Evolutionary conservation across 805 yeast genomes (phyloP), one percentile per base, ranked within the genome.

Genomic region (Starmerella davenportii): DNA sequence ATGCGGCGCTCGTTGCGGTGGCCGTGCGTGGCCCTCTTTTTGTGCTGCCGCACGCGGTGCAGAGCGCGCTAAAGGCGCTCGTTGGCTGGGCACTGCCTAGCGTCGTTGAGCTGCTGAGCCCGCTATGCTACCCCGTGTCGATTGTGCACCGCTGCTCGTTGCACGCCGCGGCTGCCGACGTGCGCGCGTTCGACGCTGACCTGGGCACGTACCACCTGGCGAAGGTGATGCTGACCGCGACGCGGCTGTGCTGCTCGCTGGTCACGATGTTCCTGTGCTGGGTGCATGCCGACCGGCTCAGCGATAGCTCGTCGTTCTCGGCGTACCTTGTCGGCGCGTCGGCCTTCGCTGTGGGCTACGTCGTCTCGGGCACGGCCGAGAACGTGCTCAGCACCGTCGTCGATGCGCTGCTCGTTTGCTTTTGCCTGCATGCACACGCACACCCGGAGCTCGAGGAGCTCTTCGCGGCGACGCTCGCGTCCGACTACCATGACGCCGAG

Each of bases 311-410:
- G 21, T 51, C 60, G 34, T 50, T 56, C 5, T 62, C 61, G 38
- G 64, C 63, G 4, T 62, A 60, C 38, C 44, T 59, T 2, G 57
- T 62, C 11, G 67, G 63, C 2, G 42, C 63, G 8, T 43, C 62
- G 8, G 62, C 62, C 3, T 58, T 57, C 19, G 53, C 57, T 35
- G 53, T 61, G 11, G 66, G 65, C 13, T 62, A 65, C 64, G 57
- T 61, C 15, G 55, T 62, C 5, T 53, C 61, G 18, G 67, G 66
- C 4, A 59, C 64, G 5, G 59, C 64, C 8, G 67, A 63, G 41
- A 62, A 63, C 14, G 55, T 58, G 13, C 49, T 62, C 36, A 49
- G 59, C 41, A 61, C 56, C 55, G 48, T 56, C 25, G 48, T 56
- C 34, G 62, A 59, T 33, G 53, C 59, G 3, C 41, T 55, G 16